These are phyloP conservation scores for Colletotrichum lupini DNA, from an alignment of 2,329 filamentous ascomycete species.

Conservation along the genomic window DNA sequence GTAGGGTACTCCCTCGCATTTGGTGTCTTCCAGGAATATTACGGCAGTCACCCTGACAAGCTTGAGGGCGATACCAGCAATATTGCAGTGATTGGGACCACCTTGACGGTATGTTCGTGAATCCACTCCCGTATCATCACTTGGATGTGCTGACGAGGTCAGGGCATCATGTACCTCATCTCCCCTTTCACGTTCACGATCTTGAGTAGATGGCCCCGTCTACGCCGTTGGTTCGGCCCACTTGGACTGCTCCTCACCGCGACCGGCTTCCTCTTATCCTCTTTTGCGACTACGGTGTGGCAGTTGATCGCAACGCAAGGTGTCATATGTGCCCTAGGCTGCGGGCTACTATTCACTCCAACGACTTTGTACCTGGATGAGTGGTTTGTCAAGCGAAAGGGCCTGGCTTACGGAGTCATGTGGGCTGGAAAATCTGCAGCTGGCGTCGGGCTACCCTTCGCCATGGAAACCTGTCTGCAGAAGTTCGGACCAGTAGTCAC, in stretches of 20 bases:
- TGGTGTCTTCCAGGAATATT: background rate
- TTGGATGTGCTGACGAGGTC: background rate
- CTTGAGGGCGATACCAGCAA: background rate
- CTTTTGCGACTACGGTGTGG: background rate
- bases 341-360: background rate
- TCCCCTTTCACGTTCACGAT: background rate
- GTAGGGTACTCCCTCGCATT: background rate
- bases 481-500: background rate
- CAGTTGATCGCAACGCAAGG: background rate
- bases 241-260: background rate
- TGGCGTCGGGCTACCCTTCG: background rate
- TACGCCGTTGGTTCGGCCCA: background rate
- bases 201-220: background rate
- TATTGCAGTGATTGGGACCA: background rate
- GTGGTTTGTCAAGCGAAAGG: background rate
- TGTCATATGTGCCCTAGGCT: background rate
- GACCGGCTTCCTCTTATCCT: background rate
- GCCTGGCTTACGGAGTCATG: background rate
- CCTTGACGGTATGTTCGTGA: background rate
- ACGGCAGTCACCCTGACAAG: background rate
- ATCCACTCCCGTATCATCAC: background rate
- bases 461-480: background rate
- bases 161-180: background rate
- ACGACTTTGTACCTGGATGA: background rate
- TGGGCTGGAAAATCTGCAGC: background rate